phyloP scores from a whole-genome alignment of 176 grass and related monocot species.

The Oryza rufipogon region DNA sequence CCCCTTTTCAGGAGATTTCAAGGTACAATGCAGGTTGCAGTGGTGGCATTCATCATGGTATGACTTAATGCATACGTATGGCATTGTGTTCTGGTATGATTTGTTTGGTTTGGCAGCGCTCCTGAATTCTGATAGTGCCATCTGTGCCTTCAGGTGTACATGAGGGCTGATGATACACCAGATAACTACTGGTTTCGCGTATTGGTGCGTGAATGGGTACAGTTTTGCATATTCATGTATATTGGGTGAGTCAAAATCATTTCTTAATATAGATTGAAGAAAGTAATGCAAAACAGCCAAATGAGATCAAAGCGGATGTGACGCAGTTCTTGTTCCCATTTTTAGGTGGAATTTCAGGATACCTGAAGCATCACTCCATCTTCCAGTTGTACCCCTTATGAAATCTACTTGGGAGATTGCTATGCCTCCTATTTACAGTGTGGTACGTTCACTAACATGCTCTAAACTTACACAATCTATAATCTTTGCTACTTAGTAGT shows the following conservation, averaged over 20 bases:
- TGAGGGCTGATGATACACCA: slow-evolving; percentile 83
- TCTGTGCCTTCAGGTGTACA: slow-evolving; percentile 69
- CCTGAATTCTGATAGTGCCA: slow-evolving; percentile 8
- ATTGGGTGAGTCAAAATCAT: slow-evolving; percentile 66
- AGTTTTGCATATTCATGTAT: slow-evolving; percentile 95
- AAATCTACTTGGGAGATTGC: slow-evolving; percentile 71
- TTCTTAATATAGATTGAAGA: not conserved
- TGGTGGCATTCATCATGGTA: slow-evolving; percentile 93
- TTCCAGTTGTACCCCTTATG: slow-evolving; percentile 67
- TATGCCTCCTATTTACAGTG: slow-evolving; percentile 88
- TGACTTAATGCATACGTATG: not conserved
- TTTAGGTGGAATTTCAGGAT: slow-evolving; percentile 95
- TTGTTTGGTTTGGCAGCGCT: not conserved
- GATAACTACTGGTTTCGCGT: slow-evolving; percentile 97
- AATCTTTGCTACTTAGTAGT: not conserved
- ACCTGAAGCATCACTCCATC: slow-evolving; percentile 77
- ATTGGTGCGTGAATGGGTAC: slow-evolving; percentile 90
- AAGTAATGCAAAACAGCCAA: not conserved
- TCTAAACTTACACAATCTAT: not conserved
- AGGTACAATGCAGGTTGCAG: slow-evolving; percentile 88
- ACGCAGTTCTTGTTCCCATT: slow-evolving; percentile 4
- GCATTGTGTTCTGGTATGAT: not conserved
- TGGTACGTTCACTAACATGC: slow-evolving; percentile 54
- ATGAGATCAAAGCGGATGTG: not conserved
- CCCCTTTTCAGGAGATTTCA: slow-evolving; percentile 77